Evolutionary conservation across 148 eudicot genomes (phyloP).

Genomic region (Rhododendron molle): DNA sequence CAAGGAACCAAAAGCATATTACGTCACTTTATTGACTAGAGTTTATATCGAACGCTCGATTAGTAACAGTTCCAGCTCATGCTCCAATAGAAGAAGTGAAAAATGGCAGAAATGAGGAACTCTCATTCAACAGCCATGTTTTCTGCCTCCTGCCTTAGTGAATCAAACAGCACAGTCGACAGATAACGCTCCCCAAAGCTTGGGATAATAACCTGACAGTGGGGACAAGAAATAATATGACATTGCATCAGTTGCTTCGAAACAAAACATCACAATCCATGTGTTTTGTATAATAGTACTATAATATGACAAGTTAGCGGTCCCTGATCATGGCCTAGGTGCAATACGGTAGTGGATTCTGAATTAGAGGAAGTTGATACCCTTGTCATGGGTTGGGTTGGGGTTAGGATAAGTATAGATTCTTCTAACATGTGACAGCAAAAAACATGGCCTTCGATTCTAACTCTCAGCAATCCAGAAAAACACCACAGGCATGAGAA

Average conservation of each 20-base stretch:
- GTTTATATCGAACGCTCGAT: background rate
- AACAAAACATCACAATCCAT: background rate
- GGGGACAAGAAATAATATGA: background rate
- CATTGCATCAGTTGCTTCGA: background rate
- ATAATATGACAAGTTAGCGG: background rate
- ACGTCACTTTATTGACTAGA: background rate
- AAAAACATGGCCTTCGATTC: background rate
- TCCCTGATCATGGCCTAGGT: background rate
- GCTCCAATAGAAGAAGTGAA: background rate
- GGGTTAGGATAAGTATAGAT: background rate
- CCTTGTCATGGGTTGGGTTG: background rate
- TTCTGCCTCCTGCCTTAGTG: conserved; percentile 39
- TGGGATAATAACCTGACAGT: conserved; percentile 32
- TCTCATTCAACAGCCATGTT: conserved; percentile 23
- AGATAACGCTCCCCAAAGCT: conserved; percentile 44
- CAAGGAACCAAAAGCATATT: background rate
- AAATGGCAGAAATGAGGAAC: background rate
- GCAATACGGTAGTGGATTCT: background rate
- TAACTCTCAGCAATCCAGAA: background rate
- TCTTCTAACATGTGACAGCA: background rate
- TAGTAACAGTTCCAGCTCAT: background rate
- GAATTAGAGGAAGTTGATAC: background rate
- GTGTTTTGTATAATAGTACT: background rate
- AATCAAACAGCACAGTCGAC: conserved; percentile 40
- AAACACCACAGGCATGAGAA: background rate